Conservation (phyloP, 345 rosid species). For the Murraya paniculata region DNA sequence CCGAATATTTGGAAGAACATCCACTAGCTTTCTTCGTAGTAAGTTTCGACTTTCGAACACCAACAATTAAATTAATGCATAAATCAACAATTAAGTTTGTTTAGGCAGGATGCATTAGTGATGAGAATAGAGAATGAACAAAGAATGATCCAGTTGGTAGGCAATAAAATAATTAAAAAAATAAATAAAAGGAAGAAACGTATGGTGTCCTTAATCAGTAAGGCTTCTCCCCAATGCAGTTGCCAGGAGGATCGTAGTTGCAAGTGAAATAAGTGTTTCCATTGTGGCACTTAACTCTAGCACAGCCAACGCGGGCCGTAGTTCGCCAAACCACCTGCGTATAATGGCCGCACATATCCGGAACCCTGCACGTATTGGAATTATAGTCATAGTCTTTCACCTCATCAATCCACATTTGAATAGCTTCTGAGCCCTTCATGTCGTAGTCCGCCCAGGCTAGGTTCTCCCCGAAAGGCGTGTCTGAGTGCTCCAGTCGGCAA, state of each 20-base stretch:
- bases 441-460: constrained; percentile 39
- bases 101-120: too few relatives aligned
- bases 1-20: too few relatives aligned
- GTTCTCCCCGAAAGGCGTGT: constrained; percentile 61
- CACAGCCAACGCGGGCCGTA: background rate
- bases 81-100: too few relatives aligned
- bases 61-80: too few relatives aligned
- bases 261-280: background rate
- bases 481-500: constrained; percentile 48
- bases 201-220: background rate
- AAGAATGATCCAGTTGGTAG: too few relatives aligned
- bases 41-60: too few relatives aligned
- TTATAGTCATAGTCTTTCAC: constrained; percentile 37
- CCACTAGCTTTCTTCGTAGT: too few relatives aligned
- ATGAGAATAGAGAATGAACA: too few relatives aligned
- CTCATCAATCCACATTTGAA: constrained; percentile 53
- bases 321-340: constrained; percentile 65
- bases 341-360: constrained; percentile 54
- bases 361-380: constrained; percentile 43
- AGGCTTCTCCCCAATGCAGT: background rate
- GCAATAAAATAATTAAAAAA: too few relatives aligned
- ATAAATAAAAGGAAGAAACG: too few relatives aligned
- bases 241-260: background rate
- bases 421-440: constrained; percentile 37
- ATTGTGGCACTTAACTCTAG: background rate